These are phyloP conservation scores for Annulohypoxylon bovei DNA, from an alignment of 495 filamentous ascomycete genomes.

Conservation along the genomic window DNA sequence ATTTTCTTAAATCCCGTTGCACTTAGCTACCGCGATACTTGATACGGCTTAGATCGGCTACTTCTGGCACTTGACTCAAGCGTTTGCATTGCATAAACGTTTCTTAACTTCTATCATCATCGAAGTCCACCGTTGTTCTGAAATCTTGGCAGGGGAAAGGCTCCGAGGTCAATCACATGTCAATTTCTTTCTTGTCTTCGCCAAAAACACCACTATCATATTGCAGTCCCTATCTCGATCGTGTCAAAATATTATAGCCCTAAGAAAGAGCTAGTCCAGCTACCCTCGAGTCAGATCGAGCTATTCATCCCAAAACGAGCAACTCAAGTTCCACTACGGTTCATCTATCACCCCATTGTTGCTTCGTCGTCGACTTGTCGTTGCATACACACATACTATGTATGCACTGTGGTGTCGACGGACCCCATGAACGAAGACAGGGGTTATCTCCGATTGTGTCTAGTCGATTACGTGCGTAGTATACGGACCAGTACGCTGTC, in stretches of 20 bases:
- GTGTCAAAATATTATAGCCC: constrained; percentile 1
- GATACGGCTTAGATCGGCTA: not conserved
- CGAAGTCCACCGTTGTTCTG: constrained; percentile 6
- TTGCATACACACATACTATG: not conserved
- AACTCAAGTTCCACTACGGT: constrained; percentile 13
- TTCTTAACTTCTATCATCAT: constrained; percentile 29
- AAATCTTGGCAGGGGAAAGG: constrained; percentile 37
- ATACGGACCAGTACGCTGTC: constrained; percentile 2
- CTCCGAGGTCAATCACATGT: constrained; percentile 41
- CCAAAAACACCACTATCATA: constrained; percentile 8
- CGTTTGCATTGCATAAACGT: constrained; percentile 28
- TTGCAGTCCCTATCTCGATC: constrained; percentile 1
- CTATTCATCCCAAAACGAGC: constrained; percentile 9
- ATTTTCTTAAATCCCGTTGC: constrained; percentile 1
- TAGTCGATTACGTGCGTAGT: constrained; percentile 33
- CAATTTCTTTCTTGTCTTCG: constrained; percentile 18
- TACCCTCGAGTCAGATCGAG: constrained; percentile 20
- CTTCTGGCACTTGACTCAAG: constrained; percentile 30
- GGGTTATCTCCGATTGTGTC: constrained; percentile 14
- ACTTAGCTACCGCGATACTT: constrained; percentile 2
- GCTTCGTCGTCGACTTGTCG: constrained; percentile 15
- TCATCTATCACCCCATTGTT: constrained; percentile 8
- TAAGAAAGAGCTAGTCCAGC: constrained; percentile 25
- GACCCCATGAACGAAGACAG: constrained; percentile 17
- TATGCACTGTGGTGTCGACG: constrained; percentile 1